Evolutionary conservation across 1,139 yeast genomes (phyloP).

Genomic region (Pichia sp.): DNA sequence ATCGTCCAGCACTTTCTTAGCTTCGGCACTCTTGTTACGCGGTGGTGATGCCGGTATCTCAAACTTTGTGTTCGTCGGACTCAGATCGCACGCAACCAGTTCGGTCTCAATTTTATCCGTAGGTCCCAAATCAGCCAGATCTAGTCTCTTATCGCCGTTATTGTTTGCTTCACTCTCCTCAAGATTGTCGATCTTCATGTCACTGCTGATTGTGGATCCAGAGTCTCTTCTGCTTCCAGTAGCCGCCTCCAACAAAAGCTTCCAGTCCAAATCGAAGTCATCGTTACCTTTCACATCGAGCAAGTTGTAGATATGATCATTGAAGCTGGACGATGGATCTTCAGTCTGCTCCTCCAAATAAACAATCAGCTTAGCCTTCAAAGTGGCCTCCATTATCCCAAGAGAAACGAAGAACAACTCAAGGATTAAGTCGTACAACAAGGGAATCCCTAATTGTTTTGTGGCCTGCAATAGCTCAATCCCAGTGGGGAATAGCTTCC

Average conservation of each 20-base stretch:
- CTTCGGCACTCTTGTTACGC: background rate
- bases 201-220: constrained; percentile 15
- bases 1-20: background rate
- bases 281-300: constrained; percentile 36
- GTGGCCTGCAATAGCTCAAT: constrained; percentile 60
- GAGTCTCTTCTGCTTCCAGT: constrained; percentile 22
- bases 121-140: constrained; percentile 7
- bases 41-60: background rate
- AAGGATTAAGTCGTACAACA: constrained; percentile 61
- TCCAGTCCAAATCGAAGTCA: constrained; percentile 60
- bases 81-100: background rate
- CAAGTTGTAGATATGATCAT: constrained; percentile 14
- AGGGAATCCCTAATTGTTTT: constrained; percentile 61
- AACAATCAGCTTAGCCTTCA: constrained; percentile 20
- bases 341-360: constrained; percentile 15
- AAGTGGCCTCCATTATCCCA: constrained; percentile 46
- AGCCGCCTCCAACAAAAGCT: constrained; percentile 47
- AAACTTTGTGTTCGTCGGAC: constrained; percentile 10
- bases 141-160: background rate
- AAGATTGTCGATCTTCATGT: constrained; percentile 6
- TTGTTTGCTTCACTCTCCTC: background rate
- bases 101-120: constrained; percentile 2
- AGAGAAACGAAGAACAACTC: constrained; percentile 68
- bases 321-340: constrained; percentile 17
- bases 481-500: constrained; percentile 65